Evolutionary conservation across 345 rosid genomes (phyloP).

Genomic region (Reutealis trisperma): DNA sequence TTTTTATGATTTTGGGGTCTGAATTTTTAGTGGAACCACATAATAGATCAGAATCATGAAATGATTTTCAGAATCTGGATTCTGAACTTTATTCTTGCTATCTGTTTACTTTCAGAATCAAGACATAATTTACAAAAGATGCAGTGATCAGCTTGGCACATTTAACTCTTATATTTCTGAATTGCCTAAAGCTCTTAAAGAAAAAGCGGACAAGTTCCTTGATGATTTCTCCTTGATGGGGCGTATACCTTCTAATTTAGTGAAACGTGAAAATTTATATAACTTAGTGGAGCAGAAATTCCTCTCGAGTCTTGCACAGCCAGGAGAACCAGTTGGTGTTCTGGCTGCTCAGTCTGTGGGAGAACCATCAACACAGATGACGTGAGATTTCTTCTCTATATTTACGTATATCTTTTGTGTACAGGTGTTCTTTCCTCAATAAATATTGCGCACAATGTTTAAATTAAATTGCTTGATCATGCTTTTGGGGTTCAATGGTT

Average conservation of each 20-base stretch:
- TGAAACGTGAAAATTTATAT: conserved; percentile 51
- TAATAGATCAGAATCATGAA: neutral
- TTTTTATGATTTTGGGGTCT: conserved; percentile 15
- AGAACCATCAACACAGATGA: conserved; percentile 99
- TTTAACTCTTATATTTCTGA: conserved; percentile 53
- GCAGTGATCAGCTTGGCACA: conserved; percentile 39
- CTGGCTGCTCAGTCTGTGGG: conserved; percentile 99
- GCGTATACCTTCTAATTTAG: conserved; percentile 35
- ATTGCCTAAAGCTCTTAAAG: conserved; percentile 63
- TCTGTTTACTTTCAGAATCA: conserved; percentile 57
- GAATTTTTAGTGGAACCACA: conserved; percentile 10
- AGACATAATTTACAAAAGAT: conserved; percentile 54
- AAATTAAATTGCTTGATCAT: conserved; percentile 1
- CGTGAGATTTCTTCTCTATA: conserved; percentile 54
- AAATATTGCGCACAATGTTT: neutral
- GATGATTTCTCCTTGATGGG: conserved; percentile 44
- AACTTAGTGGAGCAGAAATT: conserved; percentile 68
- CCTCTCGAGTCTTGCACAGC: conserved; percentile 89
- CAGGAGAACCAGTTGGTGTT: conserved; percentile 98
- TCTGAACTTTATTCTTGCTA: neutral
- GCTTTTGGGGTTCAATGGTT: neutral
- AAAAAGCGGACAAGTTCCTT: conserved; percentile 59
- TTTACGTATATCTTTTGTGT: neutral
- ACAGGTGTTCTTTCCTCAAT: conserved; percentile 11
- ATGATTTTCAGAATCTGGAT: neutral